These are phyloP conservation scores for Tetrapisispora pingtungensis DNA, from an alignment of 805 yeast genomes.

Conservation along the genomic window DNA sequence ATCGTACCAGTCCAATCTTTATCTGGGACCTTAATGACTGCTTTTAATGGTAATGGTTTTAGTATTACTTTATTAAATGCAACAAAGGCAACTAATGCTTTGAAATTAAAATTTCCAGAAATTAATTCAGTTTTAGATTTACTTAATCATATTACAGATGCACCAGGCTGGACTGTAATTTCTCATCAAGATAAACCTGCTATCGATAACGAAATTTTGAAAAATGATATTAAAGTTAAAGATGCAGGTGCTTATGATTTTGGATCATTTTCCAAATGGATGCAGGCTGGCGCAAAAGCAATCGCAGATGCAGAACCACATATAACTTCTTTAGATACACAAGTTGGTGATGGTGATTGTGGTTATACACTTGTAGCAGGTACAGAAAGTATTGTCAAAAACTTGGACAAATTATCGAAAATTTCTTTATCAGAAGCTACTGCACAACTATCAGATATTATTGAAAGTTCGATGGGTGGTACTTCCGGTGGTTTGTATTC, in stretches of 20 bases:
- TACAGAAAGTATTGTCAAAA: conserved; percentile 56
- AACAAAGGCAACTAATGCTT: conserved; percentile 36
- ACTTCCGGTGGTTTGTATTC: conserved; percentile 92
- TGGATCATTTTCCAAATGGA: conserved; percentile 26
- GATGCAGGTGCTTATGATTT: conserved; percentile 32
- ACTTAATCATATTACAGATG: conserved; percentile 64
- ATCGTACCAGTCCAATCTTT: conserved; percentile 59
- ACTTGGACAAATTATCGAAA: conserved; percentile 36
- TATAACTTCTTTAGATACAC: conserved; percentile 75
- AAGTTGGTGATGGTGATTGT: conserved; percentile 96
- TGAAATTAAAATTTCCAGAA: conserved; percentile 27
- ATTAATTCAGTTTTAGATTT: conserved; percentile 37
- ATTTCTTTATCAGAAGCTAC: conserved; percentile 43
- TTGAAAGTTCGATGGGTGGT: conserved; percentile 94
- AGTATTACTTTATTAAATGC: conserved; percentile 73
- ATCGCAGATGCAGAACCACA: conserved; percentile 64
- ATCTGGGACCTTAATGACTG: conserved; percentile 76
- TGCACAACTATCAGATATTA: conserved; percentile 67
- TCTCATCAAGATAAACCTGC: conserved; percentile 22
- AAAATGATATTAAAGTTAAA: conserved; percentile 26
- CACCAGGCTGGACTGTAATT: conserved; percentile 61
- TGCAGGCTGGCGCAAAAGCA: conserved; percentile 41
- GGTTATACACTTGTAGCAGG: conserved; percentile 86
- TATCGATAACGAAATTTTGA: conserved; percentile 22
- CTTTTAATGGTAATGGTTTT: conserved; percentile 87